phyloP scores from a whole-genome alignment of 495 filamentous ascomycete genomes.

The Penicillium chermesinum region DNA sequence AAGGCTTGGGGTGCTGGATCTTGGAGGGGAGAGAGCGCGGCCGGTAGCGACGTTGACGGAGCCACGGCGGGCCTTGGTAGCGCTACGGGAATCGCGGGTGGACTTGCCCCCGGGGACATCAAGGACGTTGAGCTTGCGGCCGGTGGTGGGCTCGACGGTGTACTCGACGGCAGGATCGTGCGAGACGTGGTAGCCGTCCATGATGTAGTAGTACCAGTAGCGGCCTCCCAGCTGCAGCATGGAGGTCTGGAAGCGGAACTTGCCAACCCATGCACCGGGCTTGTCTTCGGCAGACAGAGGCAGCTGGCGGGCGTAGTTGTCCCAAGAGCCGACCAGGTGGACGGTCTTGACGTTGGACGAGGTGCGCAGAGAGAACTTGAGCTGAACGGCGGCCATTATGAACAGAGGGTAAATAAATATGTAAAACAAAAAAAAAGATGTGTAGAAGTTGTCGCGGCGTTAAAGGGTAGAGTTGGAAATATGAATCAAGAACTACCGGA shows the following conservation, averaged over 20 bases:
- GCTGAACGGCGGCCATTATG: conserved; percentile 80
- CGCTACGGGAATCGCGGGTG: conserved; percentile 9
- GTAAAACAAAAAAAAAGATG: conserved; percentile 20
- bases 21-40: conserved; percentile 81
- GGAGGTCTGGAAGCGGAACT: conserved; percentile 87
- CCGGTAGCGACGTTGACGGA: conserved; percentile 72
- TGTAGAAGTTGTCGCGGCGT: conserved; percentile 20
- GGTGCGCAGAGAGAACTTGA: conserved; percentile 88
- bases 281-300: conserved; percentile 87
- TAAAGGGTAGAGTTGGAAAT: conserved; percentile 11
- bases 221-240: conserved; percentile 78
- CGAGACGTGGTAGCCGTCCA: conserved; percentile 97
- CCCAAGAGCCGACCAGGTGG: conserved; percentile 96
- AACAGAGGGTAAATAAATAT: conserved; percentile 9
- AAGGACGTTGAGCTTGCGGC: conserved; percentile 83
- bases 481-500: conserved; percentile 21
- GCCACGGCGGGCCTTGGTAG: conserved; percentile 26
- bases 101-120: conserved; percentile 53
- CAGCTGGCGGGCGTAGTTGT: conserved; percentile 90
- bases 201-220: conserved; percentile 99
- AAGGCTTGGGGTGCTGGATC: conserved; percentile 86
- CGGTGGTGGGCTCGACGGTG: conserved; percentile 93
- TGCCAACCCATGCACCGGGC: conserved; percentile 85
- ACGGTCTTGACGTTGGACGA: conserved; percentile 96
- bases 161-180: conserved; percentile 89